phyloP scores from a whole-genome alignment of 1,284 basidiomycete genomes.

The Apiotrichum montevideense region DNA sequence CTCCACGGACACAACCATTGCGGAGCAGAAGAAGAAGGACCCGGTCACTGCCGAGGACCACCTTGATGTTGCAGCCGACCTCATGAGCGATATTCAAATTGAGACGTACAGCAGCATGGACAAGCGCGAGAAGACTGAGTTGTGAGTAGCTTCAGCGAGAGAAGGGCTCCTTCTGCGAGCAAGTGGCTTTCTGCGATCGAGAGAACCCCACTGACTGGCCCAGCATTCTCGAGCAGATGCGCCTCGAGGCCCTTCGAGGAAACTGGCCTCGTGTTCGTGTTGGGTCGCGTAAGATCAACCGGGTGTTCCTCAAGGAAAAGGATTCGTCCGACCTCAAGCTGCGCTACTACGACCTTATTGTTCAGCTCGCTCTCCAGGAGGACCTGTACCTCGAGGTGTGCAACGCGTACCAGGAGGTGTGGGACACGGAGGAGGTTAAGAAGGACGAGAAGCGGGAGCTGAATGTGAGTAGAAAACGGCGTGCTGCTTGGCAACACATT shows the following conservation, averaged over 20 bases:
- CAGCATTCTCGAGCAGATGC: slow-evolving; percentile 91
- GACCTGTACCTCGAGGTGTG: slow-evolving; percentile 87
- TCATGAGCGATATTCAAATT: slow-evolving; percentile 91
- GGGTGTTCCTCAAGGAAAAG: slow-evolving; percentile 81
- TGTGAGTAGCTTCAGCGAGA: slow-evolving; percentile 46
- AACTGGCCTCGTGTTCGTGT: slow-evolving; percentile 90
- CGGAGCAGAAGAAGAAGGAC: slow-evolving; percentile 41
- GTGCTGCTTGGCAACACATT: not conserved
- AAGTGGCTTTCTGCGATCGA: too few species aligned
- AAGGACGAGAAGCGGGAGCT: slow-evolving; percentile 68
- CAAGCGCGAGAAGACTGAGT: slow-evolving; percentile 94
- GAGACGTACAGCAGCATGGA: slow-evolving; percentile 99
- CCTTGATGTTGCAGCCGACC: slow-evolving; percentile 74
- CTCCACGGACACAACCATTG: slow-evolving; percentile 4
- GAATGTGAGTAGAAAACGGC: slow-evolving; percentile 53
- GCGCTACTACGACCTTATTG: slow-evolving; percentile 93
- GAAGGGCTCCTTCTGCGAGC: too few species aligned
- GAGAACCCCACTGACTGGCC: too few species aligned
- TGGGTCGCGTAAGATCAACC: slow-evolving; percentile 88
- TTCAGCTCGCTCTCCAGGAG: slow-evolving; percentile 80
- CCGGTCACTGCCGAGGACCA: slow-evolving; percentile 52
- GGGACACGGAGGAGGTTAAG: slow-evolving; percentile 90
- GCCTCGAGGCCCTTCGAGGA: slow-evolving; percentile 67
- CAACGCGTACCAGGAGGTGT: slow-evolving; percentile 91
- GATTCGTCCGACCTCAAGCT: slow-evolving; percentile 91